These are phyloP conservation scores for Plicaturopsis crispa DNA, from an alignment of 768 basidiomycete species.

Conservation along the genomic window DNA sequence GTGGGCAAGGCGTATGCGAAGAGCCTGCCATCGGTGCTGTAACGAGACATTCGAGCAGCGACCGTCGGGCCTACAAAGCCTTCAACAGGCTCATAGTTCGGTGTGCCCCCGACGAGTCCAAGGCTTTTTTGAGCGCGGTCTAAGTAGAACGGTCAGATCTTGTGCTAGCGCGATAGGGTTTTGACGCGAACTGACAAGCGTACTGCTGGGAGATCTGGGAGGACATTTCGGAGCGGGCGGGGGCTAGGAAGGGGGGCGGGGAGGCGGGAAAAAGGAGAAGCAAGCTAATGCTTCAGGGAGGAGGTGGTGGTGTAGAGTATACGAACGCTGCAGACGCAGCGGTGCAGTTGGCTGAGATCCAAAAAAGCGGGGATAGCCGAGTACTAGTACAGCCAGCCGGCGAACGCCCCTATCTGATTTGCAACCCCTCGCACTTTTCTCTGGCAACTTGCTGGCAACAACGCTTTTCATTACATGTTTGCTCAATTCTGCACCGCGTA, in stretches of 20 bases:
- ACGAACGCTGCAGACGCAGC: no score
- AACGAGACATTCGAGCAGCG: constrained; percentile 68
- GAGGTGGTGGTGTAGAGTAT: constrained; percentile 18
- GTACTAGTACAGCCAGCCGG: no score
- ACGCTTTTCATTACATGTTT: no score
- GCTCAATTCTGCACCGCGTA: no score
- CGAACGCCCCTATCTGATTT: no score
- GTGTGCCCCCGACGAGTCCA: constrained; percentile 77
- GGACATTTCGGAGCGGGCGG: constrained; percentile 45
- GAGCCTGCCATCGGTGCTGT: constrained; percentile 82
- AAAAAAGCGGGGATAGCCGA: no score
- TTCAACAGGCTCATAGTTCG: constrained; percentile 60
- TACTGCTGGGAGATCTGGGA: constrained; percentile 76
- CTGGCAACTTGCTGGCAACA: no score
- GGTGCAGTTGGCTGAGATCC: no score
- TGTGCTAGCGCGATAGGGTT: no score
- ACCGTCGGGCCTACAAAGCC: constrained; percentile 63
- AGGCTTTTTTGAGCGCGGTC: constrained; percentile 94
- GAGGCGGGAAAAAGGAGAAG: constrained; percentile 40
- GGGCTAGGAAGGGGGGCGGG: constrained; percentile 26
- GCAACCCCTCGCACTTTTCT: no score
- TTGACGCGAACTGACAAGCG: constrained; percentile 75
- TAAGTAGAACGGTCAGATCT: constrained; percentile 23
- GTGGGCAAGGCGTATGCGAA: constrained; percentile 79
- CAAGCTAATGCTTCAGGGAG: constrained; percentile 74